Conservation (phyloP, 2,329 filamentous ascomycete species). For the Sarocladiaceae sp. region DNA sequence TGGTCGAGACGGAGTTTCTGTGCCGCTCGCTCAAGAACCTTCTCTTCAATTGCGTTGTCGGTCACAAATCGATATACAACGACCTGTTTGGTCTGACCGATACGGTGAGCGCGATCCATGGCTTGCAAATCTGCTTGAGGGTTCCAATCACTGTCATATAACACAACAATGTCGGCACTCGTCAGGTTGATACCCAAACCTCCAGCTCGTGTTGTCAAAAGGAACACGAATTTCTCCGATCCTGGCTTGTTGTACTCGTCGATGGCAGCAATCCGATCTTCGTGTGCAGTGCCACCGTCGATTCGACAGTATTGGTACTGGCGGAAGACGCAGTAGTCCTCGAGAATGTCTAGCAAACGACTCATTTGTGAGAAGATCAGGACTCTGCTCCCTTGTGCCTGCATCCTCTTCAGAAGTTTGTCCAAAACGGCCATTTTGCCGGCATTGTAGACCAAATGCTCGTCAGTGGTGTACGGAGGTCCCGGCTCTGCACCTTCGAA, state of each 20-base stretch:
- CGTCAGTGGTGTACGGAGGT: slow-evolving; percentile 95
- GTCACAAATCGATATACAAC: slow-evolving; percentile 96
- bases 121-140: slow-evolving; percentile 97
- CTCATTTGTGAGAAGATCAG: slow-evolving; percentile 99
- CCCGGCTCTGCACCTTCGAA: slow-evolving; percentile 97
- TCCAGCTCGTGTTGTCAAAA: slow-evolving; percentile 92
- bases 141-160: slow-evolving; percentile 99
- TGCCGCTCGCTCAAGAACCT: slow-evolving; percentile 91
- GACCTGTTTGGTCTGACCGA: slow-evolving; percentile 97
- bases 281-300: slow-evolving; percentile 92
- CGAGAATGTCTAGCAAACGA: slow-evolving; percentile 90
- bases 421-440: slow-evolving; percentile 98
- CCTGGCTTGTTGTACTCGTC: slow-evolving; percentile 96
- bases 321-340: slow-evolving; percentile 96
- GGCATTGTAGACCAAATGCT: slow-evolving; percentile 88
- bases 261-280: slow-evolving; percentile 95
- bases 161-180: slow-evolving; percentile 87
- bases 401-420: slow-evolving; percentile 79
- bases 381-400: slow-evolving; percentile 86
- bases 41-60: slow-evolving; percentile 97
- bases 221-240: slow-evolving; percentile 94
- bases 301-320: slow-evolving; percentile 96
- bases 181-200: slow-evolving; percentile 97
- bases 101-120: slow-evolving; percentile 98
- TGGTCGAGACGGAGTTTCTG: slow-evolving; percentile 96